Base-by-base conservation (phyloP, 805 yeast species). In the Cyberlindnera amylophila region DNA sequence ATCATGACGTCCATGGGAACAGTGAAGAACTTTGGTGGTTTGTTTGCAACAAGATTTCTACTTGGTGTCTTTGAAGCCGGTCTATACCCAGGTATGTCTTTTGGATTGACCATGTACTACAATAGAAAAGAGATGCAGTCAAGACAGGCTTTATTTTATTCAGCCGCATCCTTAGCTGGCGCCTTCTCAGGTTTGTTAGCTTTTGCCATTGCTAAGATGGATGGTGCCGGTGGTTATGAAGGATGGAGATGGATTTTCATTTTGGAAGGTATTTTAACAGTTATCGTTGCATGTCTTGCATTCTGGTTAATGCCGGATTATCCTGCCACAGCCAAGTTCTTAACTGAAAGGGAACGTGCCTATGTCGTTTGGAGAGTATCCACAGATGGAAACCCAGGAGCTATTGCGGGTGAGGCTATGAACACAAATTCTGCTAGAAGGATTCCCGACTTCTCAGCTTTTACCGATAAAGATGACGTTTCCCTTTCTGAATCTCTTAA, bases 131-230 rank as follows among this genome's bases (percentile, higher is more conserved):
- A 57, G 38, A 34, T 55, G 26, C 50, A 53, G 3, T 39, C 47
- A n/a, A 51, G 63, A 42, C 50, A 52, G 35, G 57, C 61, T 3
- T 39, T 54, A 32, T 51, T 58, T 39, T 53, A 50, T 32, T 51
- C 49, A 8, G 47, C 50, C 5, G 59, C 60, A 6, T 49, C 53
- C 30, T 37, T 60, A 24, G 47, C 61, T 14, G 52, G 52, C 17
- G 53, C 57, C 11, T 32, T 58, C 10, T 40, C 55, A 12, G 63
- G 59, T 1, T 36, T 56, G 13, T 27, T 58, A n/a, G 56, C 61
- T 4, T 54, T 51, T 42, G 50, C 40, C 13, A 39, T 46, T 14
- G 37, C 37, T 26, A 43, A 43, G 14, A 44, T 52, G 34, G 27
- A 37, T 23, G 55, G 52, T 24, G 44, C 41, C 11, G 48, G 48